A percentile compares a stretch with the other conserved stretches of the same genome.
Conservation (phyloP, 1,139 yeast species). For the Candida sp. region DNA sequence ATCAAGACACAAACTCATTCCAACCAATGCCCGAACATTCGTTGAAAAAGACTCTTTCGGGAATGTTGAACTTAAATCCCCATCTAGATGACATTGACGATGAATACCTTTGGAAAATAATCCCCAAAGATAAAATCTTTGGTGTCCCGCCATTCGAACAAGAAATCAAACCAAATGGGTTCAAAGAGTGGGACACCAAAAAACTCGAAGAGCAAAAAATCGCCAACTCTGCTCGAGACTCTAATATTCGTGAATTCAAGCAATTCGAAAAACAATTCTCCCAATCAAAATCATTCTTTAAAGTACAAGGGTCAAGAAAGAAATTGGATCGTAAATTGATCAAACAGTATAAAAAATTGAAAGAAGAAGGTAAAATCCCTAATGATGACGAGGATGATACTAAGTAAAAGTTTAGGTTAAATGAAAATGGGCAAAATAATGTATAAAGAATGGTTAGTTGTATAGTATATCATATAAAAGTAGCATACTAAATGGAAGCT, state of each 20-base stretch:
- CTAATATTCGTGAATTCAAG: constrained; percentile 13
- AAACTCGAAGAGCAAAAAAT: constrained; percentile 17
- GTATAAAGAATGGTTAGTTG: neutral
- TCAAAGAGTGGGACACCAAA: constrained; percentile 34
- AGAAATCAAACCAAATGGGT: constrained; percentile 21
- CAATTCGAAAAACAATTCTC: constrained; percentile 18
- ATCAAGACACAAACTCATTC: constrained; percentile 23
- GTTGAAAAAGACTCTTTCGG: constrained; percentile 37
- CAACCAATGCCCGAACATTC: constrained; percentile 35
- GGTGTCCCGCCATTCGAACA: constrained; percentile 36
- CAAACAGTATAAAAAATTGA: constrained; percentile 23
- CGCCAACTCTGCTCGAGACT: constrained; percentile 14
- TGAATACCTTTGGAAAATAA: constrained; percentile 38
- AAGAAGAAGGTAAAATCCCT: constrained; percentile 20
- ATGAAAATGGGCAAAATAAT: neutral
- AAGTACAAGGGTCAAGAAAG: constrained; percentile 22
- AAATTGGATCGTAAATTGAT: constrained; percentile 31
- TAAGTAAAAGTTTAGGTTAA: no score
- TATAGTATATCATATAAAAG: neutral
- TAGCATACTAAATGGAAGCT: neutral
- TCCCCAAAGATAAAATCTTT: constrained; percentile 33
- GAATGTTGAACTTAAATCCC: constrained; percentile 37
- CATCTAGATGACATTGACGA: constrained; percentile 35
- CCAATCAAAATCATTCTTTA: constrained; percentile 20
- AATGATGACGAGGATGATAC: constrained; percentile 8